Conservation (phyloP, 2,329 filamentous ascomycete species). For the Fusarium musae region DNA sequence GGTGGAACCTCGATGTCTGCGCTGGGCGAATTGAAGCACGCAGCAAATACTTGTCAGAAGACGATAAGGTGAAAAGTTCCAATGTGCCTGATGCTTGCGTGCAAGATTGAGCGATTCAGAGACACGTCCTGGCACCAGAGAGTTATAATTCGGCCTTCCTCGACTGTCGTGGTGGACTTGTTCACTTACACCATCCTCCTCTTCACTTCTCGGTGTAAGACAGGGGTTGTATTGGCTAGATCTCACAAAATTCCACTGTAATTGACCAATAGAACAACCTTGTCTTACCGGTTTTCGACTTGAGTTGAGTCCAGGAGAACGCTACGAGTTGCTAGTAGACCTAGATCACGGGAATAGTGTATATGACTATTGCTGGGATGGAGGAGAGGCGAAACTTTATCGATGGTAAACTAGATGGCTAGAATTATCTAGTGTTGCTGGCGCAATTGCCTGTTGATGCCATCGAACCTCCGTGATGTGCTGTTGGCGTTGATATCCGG, state of each 20-base stretch:
- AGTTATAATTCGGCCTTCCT: slow-evolving; percentile 54
- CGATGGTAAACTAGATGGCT: slow-evolving; percentile 8
- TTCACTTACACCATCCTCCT: slow-evolving; percentile 54
- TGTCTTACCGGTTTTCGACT: slow-evolving; percentile 44
- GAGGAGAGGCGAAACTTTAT: slow-evolving; percentile 21
- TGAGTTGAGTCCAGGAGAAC: slow-evolving; percentile 19
- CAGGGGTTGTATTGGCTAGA: slow-evolving; percentile 44
- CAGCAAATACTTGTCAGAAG: slow-evolving; percentile 51
- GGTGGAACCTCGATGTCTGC: slow-evolving; percentile 55
- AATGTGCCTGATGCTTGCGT: slow-evolving; percentile 53
- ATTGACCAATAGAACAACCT: slow-evolving; percentile 46
- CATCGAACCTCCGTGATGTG: slow-evolving; percentile 1
- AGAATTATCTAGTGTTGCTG: slow-evolving; percentile 6
- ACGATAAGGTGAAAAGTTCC: slow-evolving; percentile 55
- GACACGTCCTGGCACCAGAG: slow-evolving; percentile 53
- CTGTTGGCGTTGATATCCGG: slow-evolving; percentile 16
- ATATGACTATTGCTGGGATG: slow-evolving; percentile 18
- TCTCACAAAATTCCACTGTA: slow-evolving; percentile 25
- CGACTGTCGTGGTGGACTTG: slow-evolving; percentile 49
- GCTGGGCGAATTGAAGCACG: slow-evolving; percentile 52
- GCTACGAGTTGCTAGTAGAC: slow-evolving; percentile 20
- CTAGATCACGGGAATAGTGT: slow-evolving; percentile 22
- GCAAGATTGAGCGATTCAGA: slow-evolving; percentile 54
- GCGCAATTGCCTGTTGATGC: slow-evolving; percentile 9
- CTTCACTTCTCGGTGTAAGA: slow-evolving; percentile 26